These are phyloP conservation scores for Didymella sp. DNA, from an alignment of 2,329 filamentous ascomycete species.

Conservation along the genomic window DNA sequence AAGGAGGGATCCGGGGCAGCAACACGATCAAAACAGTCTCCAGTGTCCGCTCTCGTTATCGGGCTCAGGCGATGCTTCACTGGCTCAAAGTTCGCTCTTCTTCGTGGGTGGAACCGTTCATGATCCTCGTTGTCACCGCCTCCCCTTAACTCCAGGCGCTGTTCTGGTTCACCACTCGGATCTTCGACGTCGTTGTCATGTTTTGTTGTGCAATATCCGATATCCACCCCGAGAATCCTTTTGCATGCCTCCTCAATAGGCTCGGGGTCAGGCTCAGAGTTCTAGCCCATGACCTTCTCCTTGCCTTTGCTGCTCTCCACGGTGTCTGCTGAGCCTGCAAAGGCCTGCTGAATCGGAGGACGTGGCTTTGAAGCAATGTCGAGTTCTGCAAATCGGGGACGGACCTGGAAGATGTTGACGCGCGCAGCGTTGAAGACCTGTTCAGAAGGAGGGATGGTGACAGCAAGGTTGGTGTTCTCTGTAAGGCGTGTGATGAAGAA, in stretches of 20 bases:
- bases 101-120: background rate
- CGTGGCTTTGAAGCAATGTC: constrained; percentile 55
- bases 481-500: constrained; percentile 96
- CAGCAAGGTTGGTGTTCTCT: constrained; percentile 95
- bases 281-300: constrained; percentile 21
- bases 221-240: background rate
- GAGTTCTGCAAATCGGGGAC: constrained; percentile 77
- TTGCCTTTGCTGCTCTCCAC: constrained; percentile 32
- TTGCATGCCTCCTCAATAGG: background rate
- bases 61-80: background rate
- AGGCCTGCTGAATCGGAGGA: constrained; percentile 47
- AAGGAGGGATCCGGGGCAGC: background rate
- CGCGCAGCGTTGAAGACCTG: constrained; percentile 89
- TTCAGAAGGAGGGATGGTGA: constrained; percentile 89
- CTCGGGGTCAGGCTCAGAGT: background rate
- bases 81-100: background rate
- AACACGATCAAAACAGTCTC: background rate
- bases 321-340: constrained; percentile 43
- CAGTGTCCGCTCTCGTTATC: background rate
- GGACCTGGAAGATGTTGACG: constrained; percentile 86
- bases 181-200: background rate
- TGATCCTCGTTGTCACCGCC: background rate
- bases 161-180: background rate
- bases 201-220: background rate
- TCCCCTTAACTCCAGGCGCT: background rate